Evolutionary conservation across 2,329 filamentous ascomycete genomes (phyloP).

Genomic region (Helotiales sp.): DNA sequence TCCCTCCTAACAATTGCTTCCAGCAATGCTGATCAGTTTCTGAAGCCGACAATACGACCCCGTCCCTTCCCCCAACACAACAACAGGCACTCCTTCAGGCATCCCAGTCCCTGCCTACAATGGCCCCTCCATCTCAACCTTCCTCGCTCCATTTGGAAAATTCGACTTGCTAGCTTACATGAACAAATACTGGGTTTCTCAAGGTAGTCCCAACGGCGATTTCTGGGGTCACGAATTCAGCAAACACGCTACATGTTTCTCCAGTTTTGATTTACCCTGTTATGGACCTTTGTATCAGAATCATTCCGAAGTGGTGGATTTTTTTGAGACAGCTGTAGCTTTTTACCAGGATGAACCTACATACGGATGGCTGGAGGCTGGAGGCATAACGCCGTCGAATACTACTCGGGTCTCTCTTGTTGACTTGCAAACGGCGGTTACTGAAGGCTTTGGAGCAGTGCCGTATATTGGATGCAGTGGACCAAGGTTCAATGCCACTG

Average conservation of each 20-base stretch:
- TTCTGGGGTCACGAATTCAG: conserved; percentile 70
- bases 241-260: conserved; percentile 69
- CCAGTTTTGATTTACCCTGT: conserved; percentile 64
- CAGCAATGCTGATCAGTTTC: background rate
- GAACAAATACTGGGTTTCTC: conserved; percentile 65
- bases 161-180: conserved; percentile 64
- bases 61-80: conserved; percentile 61
- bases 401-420: conserved; percentile 54
- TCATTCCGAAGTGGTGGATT: conserved; percentile 62
- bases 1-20: background rate
- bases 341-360: conserved; percentile 62
- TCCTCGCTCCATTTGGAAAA: conserved; percentile 57
- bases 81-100: conserved; percentile 53
- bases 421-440: conserved; percentile 52
- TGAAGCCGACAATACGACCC: conserved; percentile 62
- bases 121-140: conserved; percentile 57
- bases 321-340: conserved; percentile 58
- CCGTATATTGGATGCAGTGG: conserved; percentile 65
- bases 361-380: conserved; percentile 56
- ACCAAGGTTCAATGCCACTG: conserved; percentile 59
- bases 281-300: conserved; percentile 58
- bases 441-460: conserved; percentile 49
- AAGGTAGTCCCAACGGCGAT: conserved; percentile 53
- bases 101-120: conserved; percentile 57
- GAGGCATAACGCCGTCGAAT: conserved; percentile 58